Base-by-base conservation (phyloP, 164 flowering plant genomes). In the Piper betle region DNA sequence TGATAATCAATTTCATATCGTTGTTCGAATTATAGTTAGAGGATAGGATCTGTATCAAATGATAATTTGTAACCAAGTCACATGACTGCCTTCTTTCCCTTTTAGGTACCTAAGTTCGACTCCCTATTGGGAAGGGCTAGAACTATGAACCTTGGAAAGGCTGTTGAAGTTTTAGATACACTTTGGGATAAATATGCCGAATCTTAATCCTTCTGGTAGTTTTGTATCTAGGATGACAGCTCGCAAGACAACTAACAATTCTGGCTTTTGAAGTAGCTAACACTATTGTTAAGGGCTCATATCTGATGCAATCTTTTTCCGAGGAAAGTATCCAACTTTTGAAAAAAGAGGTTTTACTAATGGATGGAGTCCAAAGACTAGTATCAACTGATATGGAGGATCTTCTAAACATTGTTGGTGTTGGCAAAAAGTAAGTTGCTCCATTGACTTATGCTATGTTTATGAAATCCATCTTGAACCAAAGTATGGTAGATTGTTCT, bases 111-210 rank as follows among this genome's bases (percentile, higher is more conserved):
- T 46, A 92, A 86, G 75, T 80, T 85, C 57, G 78, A 94, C 72
- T 77, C 85, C 6, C 81, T 82, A 71, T 69, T 90, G 70, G 92
- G 95, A 37, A 80, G 81, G 74, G 95, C 97, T 72, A 88, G 97
- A 38, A 77, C 81, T 37, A 84, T 68, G 41, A 89, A 91, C 68
- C 72, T 86, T 65, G 97, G 83, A 16, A 82, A 81, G 74, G 94
- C 94, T 52, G 90, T 83, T 8, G 97, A 90, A 41, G 95, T 90
- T 53, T 66, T 90, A 71, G 97, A 90, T 67, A 87, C 90, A 1
- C 88, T n/a, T 89, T 69, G 93, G 94, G 60, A 87, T 94, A 74
- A 87, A 94, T 78, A 80, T 89, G 90, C 80, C 97, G 57, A 86
- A 69, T 72, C 72, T 86, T 71, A 80, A 80, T 60, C 72, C 70